Conservation (phyloP, 2,329 filamentous ascomycete genomes). For the Hypomyces perniciosus region DNA sequence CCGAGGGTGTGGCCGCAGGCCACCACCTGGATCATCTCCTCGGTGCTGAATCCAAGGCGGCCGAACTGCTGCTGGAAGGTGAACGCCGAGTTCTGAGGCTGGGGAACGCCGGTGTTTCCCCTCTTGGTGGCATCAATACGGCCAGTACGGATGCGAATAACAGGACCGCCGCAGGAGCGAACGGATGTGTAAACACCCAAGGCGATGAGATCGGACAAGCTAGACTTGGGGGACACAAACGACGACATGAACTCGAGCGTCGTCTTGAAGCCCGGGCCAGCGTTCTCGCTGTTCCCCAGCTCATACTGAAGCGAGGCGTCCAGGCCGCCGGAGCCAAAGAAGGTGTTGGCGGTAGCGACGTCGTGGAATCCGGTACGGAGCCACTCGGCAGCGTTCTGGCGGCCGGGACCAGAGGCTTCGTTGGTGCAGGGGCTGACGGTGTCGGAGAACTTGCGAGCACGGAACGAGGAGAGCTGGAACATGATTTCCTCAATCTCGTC, state of each 20-base stretch:
- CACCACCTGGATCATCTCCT: constrained; percentile 55
- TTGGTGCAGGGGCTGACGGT: constrained; percentile 52
- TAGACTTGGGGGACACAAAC: constrained; percentile 45
- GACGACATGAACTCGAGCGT: constrained; percentile 49
- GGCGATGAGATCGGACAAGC: constrained; percentile 53
- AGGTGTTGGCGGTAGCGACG: constrained; percentile 49
- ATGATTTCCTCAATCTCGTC: constrained; percentile 61
- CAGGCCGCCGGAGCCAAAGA: constrained; percentile 44
- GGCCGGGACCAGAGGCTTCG: constrained; percentile 46
- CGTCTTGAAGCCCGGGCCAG: constrained; percentile 48
- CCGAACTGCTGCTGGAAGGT: constrained; percentile 50
- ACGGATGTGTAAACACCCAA: constrained; percentile 53
- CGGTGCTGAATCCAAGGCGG: constrained; percentile 49
- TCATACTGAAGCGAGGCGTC: constrained; percentile 58
- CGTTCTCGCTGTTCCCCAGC: constrained; percentile 48
- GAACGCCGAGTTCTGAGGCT: constrained; percentile 48
- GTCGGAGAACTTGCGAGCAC: constrained; percentile 49
- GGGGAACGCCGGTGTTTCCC: constrained; percentile 47
- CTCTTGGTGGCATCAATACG: constrained; percentile 46
- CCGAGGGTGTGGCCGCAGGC: constrained; percentile 59
- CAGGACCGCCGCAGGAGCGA: constrained; percentile 52
- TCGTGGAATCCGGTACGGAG: constrained; percentile 57
- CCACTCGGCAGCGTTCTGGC: constrained; percentile 57
- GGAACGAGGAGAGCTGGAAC: constrained; percentile 51
- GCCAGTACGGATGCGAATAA: constrained; percentile 47